These are phyloP conservation scores for Acanthamoeba healyi DNA, from an alignment of 208 protist species.

Conservation along the genomic window DNA sequence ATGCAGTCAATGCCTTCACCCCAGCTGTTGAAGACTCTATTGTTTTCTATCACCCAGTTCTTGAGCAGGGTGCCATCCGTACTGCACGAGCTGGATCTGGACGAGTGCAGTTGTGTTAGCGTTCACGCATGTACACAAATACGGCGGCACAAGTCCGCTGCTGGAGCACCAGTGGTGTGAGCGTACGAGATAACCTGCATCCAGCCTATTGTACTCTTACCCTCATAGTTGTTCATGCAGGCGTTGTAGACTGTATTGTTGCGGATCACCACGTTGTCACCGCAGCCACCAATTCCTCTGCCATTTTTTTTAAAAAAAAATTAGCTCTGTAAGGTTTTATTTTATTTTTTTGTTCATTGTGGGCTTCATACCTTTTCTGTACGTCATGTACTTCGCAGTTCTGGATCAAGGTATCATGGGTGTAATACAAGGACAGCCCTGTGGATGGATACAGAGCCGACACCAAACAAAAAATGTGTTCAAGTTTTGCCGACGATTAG, in stretches of 20 bases:
- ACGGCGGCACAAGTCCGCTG: neutral
- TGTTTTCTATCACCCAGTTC: neutral
- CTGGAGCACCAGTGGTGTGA: neutral
- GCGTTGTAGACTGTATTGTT: conserved; percentile 24
- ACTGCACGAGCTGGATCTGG: neutral
- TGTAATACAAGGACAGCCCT: neutral
- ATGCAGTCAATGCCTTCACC: conserved; percentile 40
- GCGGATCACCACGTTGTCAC: neutral
- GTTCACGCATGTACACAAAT: no score
- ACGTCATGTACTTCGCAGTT: neutral
- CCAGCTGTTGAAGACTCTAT: neutral
- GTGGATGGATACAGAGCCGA: neutral
- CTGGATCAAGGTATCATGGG: neutral
- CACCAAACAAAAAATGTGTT: no score
- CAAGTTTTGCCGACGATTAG: neutral
- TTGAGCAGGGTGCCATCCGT: neutral
- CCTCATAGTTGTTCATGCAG: neutral
- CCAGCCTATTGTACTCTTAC: neutral
- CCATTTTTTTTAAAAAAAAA: neutral
- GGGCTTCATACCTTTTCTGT: neutral
- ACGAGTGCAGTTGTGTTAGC: no score
- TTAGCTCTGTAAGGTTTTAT: no score
- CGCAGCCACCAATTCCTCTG: conserved; percentile 15
- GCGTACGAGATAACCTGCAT: neutral
- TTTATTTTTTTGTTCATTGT: no score